Conservation (phyloP, 352 stramenopile genomes). For the Pythium pectinolyticum region DNA sequence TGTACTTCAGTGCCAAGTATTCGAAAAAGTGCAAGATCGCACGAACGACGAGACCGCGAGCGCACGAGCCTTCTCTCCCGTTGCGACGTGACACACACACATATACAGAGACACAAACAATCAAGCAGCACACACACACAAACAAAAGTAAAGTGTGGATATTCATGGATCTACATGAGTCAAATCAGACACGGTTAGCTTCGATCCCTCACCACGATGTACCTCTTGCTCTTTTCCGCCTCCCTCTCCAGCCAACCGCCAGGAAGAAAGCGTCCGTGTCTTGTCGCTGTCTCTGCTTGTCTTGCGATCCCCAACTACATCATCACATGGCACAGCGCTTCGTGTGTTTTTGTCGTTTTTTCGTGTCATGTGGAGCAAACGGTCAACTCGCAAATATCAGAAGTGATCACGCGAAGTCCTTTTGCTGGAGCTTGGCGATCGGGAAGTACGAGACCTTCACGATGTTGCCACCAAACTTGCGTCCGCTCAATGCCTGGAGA, state of each 20-base stretch:
- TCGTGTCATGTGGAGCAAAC: constrained; percentile 1
- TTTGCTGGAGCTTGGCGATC: constrained; percentile 69
- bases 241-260: no score
- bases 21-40: no score
- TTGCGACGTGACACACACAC: not conserved
- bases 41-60: not conserved
- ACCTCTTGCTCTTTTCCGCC: constrained; percentile 10
- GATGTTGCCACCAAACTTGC: constrained; percentile 87
- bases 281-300: constrained; percentile 1
- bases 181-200: constrained; percentile 31
- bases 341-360: constrained; percentile 9
- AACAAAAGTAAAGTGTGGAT: constrained; percentile 27
- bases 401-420: constrained; percentile 50
- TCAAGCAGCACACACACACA: constrained; percentile 5
- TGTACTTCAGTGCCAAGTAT: no score
- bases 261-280: no score
- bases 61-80: not conserved
- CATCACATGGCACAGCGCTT: constrained; percentile 29
- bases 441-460: constrained; percentile 82
- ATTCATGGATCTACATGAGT: constrained; percentile 27
- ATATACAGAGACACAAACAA: not conserved
- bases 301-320: constrained; percentile 14
- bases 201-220: constrained; percentile 17
- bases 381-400: constrained; percentile 4
- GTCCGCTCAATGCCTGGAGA: constrained; percentile 68